phyloP scores from a whole-genome alignment of 805 yeast species.

The Ogataea parapolymorpha region DNA sequence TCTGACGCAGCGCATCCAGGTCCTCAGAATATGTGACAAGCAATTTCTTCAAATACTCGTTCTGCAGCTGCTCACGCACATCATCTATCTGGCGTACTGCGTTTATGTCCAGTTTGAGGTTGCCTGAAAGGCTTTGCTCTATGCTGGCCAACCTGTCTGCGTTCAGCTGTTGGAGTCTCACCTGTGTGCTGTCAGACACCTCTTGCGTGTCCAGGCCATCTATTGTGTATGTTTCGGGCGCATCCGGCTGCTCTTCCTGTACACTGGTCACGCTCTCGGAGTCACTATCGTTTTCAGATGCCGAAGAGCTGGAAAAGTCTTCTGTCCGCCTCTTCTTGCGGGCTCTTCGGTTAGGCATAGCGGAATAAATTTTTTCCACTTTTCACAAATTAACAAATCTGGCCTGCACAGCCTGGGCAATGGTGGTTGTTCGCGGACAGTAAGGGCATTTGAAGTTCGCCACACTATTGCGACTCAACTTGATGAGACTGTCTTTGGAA shows the following conservation, averaged over 20 bases:
- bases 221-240: conserved; percentile 27
- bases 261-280: not conserved
- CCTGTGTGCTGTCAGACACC: conserved; percentile 3
- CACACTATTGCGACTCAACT: conserved; percentile 37
- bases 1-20: conserved; percentile 53
- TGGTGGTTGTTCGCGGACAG: conserved; percentile 52
- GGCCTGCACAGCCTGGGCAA: conserved; percentile 42
- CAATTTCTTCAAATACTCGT: conserved; percentile 52
- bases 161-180: conserved; percentile 1
- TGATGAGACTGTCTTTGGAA: conserved; percentile 49
- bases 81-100: conserved; percentile 31
- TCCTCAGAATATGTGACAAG: conserved; percentile 60
- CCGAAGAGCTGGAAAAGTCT: conserved; percentile 56
- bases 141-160: not conserved
- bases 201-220: conserved; percentile 15
- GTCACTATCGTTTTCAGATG: conserved; percentile 34
- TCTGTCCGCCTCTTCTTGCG: conserved; percentile 83
- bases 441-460: conserved; percentile 68
- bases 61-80: conserved; percentile 40
- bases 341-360: conserved; percentile 41
- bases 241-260: not conserved
- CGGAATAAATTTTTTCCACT: conserved; percentile 5
- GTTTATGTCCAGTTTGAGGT: conserved; percentile 18
- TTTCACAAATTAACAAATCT: conserved; percentile 36
- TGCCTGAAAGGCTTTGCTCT: not conserved